These are phyloP conservation scores for Neoscytalidium dimidiatum DNA, from an alignment of 2,329 filamentous ascomycete genomes.

Conservation along the genomic window DNA sequence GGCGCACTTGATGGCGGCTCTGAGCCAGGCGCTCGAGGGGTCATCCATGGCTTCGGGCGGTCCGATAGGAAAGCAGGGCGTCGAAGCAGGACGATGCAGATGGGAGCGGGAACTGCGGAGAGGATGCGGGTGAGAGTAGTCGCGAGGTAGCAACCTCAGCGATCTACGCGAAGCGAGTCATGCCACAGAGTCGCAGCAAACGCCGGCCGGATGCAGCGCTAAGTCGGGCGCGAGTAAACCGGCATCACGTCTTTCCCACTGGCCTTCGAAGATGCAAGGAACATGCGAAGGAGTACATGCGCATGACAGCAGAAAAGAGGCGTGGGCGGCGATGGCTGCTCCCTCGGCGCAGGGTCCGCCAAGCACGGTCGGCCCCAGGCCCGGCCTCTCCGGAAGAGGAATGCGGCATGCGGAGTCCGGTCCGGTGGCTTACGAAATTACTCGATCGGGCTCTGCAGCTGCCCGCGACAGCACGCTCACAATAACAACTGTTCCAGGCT, in stretches of 20 bases:
- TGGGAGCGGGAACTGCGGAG: not conserved
- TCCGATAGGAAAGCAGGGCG: not conserved
- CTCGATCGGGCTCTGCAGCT: not conserved
- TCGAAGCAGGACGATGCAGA: not conserved
- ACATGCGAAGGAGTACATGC: not conserved
- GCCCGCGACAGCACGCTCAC: not conserved
- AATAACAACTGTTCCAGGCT: too few species aligned
- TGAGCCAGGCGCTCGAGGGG: slow-evolving; percentile 2
- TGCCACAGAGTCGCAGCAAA: not conserved
- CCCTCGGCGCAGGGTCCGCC: not conserved
- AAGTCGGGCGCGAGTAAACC: not conserved
- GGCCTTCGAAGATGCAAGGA: not conserved
- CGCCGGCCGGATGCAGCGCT: not conserved
- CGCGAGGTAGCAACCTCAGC: not conserved
- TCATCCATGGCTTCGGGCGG: slow-evolving; percentile 5
- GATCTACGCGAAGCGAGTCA: slow-evolving; percentile 12
- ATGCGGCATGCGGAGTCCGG: not conserved
- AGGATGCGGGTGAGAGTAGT: not conserved
- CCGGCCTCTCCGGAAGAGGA: not conserved
- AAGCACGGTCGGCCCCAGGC: not conserved
- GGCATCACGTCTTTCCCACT: not conserved
- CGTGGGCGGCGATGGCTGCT: too few species aligned
- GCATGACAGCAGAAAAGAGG: not conserved
- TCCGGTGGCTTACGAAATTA: not conserved
- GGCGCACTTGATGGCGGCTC: not conserved